Conservation (phyloP, 1,284 basidiomycete species). For the Boletus mariae region DNA sequence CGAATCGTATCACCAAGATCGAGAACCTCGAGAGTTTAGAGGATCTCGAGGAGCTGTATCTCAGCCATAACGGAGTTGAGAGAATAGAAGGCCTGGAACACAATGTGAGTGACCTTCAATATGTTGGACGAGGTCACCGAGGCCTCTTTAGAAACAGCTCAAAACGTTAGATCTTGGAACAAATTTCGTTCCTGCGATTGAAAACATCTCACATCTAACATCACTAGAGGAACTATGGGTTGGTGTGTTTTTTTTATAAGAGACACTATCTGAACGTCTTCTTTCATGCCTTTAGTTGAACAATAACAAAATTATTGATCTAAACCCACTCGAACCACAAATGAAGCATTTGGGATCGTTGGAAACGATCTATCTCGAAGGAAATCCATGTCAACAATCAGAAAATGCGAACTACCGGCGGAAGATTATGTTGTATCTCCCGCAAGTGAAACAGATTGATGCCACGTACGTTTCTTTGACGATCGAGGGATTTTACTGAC, state of each 20-base stretch:
- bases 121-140: not conserved
- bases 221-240: constrained; percentile 94
- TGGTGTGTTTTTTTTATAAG: constrained; percentile 21
- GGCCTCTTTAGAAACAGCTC: constrained; percentile 57
- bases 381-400: constrained; percentile 84
- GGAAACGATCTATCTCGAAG: constrained; percentile 92
- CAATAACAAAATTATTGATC: constrained; percentile 76
- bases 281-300: constrained; percentile 61
- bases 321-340: constrained; percentile 69
- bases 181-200: constrained; percentile 79
- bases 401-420: constrained; percentile 82
- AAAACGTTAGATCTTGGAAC: constrained; percentile 86
- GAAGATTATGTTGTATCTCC: constrained; percentile 86
- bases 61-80: constrained; percentile 90
- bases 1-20: constrained; percentile 89
- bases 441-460: constrained; percentile 91
- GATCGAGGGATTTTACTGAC: constrained; percentile 8
- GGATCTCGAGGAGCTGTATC: constrained; percentile 86
- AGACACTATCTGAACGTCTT: not conserved
- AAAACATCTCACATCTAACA: constrained; percentile 76
- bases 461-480: constrained; percentile 68
- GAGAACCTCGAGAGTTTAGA: constrained; percentile 74
- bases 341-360: constrained; percentile 68
- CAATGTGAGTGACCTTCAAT: constrained; percentile 52
- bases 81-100: constrained; percentile 83